A percentile compares a stretch with the other conserved stretches of the same genome.
These are phyloP conservation scores for Chaetomiaceae sp. DNA, from an alignment of 2,329 filamentous ascomycete species.

Conservation along the genomic window DNA sequence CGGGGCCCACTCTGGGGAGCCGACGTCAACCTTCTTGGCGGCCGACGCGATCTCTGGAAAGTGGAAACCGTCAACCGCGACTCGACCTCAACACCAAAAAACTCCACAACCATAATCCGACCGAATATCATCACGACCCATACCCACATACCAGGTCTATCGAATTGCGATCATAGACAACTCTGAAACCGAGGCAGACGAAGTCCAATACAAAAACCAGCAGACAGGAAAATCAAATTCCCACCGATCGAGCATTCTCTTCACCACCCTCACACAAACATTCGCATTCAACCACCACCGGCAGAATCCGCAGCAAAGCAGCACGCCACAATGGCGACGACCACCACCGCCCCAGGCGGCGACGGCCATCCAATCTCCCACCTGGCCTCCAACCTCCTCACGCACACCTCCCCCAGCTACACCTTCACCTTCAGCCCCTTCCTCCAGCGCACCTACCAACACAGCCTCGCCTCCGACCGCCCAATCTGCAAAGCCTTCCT, in stretches of 20 bases:
- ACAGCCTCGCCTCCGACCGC: slow-evolving; percentile 72
- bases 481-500: slow-evolving; percentile 83
- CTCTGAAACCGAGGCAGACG: too few species aligned
- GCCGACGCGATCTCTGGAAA: slow-evolving; percentile 1
- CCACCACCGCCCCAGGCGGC: slow-evolving; percentile 2
- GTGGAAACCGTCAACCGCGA: slow-evolving; percentile 3
- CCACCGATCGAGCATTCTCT: too few species aligned
- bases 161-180: not conserved
- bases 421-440: slow-evolving; percentile 83
- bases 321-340: slow-evolving; percentile 25
- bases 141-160: too few species aligned
- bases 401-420: slow-evolving; percentile 53
- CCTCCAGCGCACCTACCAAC: slow-evolving; percentile 75
- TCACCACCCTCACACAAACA: not conserved
- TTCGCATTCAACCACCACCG: too few species aligned
- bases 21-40: slow-evolving; percentile 18
- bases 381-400: slow-evolving; percentile 47
- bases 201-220: too few species aligned
- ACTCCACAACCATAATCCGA: not conserved
- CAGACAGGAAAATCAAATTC: too few species aligned
- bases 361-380: not conserved
- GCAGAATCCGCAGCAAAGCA: too few species aligned
- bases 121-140: not conserved
- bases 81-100: not conserved
- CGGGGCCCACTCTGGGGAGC: slow-evolving; percentile 9